phyloP scores from a whole-genome alignment of 306 rosid genomes.

The Senna siamea region DNA sequence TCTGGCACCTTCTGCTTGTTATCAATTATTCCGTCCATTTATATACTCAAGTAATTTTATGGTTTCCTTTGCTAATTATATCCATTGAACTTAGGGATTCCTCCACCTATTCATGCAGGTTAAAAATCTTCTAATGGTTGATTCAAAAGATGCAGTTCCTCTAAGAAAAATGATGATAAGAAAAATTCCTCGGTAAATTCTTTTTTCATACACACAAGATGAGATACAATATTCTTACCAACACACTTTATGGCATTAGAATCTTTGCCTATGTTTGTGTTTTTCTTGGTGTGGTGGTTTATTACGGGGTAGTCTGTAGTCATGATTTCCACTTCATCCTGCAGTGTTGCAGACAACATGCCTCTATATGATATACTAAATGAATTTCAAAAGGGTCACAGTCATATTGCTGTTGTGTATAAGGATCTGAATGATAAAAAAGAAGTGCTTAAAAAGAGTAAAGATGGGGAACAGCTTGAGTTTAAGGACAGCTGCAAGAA shows the following conservation, averaged over 20 bases:
- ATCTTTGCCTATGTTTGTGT: conserved; percentile 21
- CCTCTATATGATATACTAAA: conserved; percentile 94
- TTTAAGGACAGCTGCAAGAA: conserved; percentile 58
- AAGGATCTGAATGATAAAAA: conserved; percentile 66
- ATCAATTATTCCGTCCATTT: conserved; percentile 16
- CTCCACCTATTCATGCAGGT: conserved; percentile 60
- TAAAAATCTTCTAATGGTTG: conserved; percentile 87
- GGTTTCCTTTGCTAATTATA: conserved; percentile 1
- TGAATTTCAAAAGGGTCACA: conserved; percentile 98
- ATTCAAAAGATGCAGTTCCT: conserved; percentile 67
- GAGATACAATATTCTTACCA: conserved; percentile 24
- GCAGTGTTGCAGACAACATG: conserved; percentile 95
- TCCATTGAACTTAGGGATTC: conserved; percentile 16
- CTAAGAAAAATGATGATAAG: conserved; percentile 80
- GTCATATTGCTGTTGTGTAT: conserved; percentile 97
- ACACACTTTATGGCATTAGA: conserved; percentile 13
- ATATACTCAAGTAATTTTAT: conserved; percentile 15
- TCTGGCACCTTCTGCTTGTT: conserved; percentile 6
- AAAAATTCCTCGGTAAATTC: conserved; percentile 87
- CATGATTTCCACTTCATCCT: conserved; percentile 33
- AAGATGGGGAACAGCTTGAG: conserved; percentile 50
- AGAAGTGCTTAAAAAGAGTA: conserved; percentile 48
- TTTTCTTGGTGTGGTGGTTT: conserved; percentile 15
- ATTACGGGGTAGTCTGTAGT: conserved; percentile 25
- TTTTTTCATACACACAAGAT: conserved; percentile 20